Evolutionary conservation across 768 basidiomycete genomes (phyloP).

Genomic region (Leccinum aurantiacum): DNA sequence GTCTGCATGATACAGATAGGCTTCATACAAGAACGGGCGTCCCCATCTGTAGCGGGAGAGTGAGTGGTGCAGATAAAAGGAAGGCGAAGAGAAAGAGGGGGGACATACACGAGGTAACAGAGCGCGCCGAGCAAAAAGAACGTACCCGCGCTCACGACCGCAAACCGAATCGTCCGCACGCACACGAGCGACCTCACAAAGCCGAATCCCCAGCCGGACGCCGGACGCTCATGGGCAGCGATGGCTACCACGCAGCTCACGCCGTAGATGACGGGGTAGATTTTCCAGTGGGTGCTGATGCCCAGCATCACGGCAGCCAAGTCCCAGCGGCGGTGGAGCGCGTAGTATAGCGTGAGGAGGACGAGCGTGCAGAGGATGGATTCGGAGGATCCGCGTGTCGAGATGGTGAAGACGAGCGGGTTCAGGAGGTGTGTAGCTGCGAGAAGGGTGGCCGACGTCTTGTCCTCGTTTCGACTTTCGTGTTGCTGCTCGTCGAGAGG

Average conservation of each 20-base stretch:
- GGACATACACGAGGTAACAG: constrained; percentile 76
- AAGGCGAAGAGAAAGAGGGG: constrained; percentile 13
- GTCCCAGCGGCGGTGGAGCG: constrained; percentile 59
- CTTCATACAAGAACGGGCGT: constrained; percentile 84
- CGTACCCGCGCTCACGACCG: constrained; percentile 62
- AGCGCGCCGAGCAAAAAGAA: constrained; percentile 59
- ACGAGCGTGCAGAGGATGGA: constrained; percentile 81
- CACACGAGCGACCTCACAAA: constrained; percentile 48
- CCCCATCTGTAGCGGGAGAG: constrained; percentile 71
- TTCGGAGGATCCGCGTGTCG: constrained; percentile 95
- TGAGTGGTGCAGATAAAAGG: neutral
- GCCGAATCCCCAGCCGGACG: constrained; percentile 16
- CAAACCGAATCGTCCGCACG: constrained; percentile 60
- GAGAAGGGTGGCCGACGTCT: constrained; percentile 49
- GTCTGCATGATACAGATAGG: constrained; percentile 90
- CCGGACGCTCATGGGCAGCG: constrained; percentile 22
- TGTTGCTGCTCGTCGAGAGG: constrained; percentile 1
- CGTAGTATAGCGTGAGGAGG: constrained; percentile 62
- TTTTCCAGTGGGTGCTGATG: constrained; percentile 91
- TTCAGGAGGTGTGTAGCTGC: constrained; percentile 82
- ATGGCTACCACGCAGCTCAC: constrained; percentile 57
- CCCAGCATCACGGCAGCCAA: constrained; percentile 73
- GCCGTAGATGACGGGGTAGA: constrained; percentile 92
- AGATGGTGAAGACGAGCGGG: constrained; percentile 93
- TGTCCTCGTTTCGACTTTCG: neutral